These are phyloP conservation scores for Annulohypoxylon nitens DNA, from an alignment of 495 filamentous ascomycete genomes.

Conservation along the genomic window DNA sequence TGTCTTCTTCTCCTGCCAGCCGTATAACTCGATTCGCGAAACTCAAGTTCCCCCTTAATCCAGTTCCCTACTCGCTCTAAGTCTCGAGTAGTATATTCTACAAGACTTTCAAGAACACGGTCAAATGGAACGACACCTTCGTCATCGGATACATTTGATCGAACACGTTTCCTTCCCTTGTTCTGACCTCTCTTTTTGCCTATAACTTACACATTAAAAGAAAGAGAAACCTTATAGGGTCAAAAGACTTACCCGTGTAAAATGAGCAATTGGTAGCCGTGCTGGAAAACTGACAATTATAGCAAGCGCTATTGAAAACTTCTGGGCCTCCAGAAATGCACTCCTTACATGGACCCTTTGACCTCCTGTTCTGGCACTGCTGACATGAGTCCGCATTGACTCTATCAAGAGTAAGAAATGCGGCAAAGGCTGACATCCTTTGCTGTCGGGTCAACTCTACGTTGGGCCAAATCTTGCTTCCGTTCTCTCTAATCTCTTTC, in stretches of 20 bases:
- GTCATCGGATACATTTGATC: not conserved
- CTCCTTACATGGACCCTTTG: conserved; percentile 4
- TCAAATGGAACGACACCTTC: not conserved
- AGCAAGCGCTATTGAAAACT: conserved; percentile 13
- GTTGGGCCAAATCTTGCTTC: not conserved
- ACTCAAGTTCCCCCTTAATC: not conserved
- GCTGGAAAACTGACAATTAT: conserved; percentile 27
- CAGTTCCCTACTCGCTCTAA: not conserved
- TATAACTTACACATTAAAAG: not conserved
- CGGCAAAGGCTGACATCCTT: conserved; percentile 17
- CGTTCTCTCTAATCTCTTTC: conserved; percentile 6
- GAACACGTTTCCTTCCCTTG: not conserved
- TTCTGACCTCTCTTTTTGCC: not conserved
- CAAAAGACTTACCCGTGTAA: conserved; percentile 12
- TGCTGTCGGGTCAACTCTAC: conserved; percentile 16
- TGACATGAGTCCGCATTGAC: conserved; percentile 1
- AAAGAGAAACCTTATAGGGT: not conserved
- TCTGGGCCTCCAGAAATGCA: not conserved
- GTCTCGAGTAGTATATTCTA: conserved; percentile 2
- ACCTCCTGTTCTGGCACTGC: conserved; percentile 15
- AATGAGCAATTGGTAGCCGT: conserved; percentile 15
- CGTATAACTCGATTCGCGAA: not conserved
- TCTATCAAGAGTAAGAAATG: conserved; percentile 1
- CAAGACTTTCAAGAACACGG: conserved; percentile 2
- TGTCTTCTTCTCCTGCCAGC: not conserved